Evolutionary conservation across 805 yeast genomes (phyloP), one percentile per base, ranked within the genome.

Genomic region (Ogataea naganishii): DNA sequence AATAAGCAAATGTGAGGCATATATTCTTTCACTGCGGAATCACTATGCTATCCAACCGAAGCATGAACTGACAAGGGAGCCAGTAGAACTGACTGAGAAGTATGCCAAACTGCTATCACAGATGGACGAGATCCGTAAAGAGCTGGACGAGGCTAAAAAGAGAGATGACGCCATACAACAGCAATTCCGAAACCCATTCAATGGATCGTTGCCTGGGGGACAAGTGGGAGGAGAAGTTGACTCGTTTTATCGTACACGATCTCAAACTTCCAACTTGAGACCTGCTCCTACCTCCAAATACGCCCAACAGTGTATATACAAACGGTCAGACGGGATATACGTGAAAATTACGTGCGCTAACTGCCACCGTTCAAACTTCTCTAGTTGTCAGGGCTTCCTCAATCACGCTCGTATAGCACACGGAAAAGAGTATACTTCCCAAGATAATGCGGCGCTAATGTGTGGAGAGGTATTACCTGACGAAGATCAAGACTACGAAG

Each of bases 331-430:
- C 49, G 88, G 88, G 3, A 62, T 78, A 1, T 54, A 79, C 14
- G 85, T 82, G 3, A 63, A 75, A 28, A 61, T 82, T 21, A 74
- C 73, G 7, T 82, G 94, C 49, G 71, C 75, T 2, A 69, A 65
- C 29, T 82, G 94, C 52, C 66, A 62, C 8, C 52, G 88, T 30
- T 65, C 74, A 24, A 81, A 80, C 37, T 82, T 82, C 46, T 75
- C 83, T 7, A 72, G 81, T 10, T 83, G 86, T 0, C 92, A 82
- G 47, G 92, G 92, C 11, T 80, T 82, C 41, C 64, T 80, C 21
- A 82, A 80, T 49, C 94, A 82, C 50, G 71, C 80, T 31, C 62
- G 92, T 35, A 66, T 79, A 16, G 80, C 86, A 7, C 94, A 82
- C 49, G 58, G 71, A n/a, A 71, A 68, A 32, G 83, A 76, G 34